phyloP scores from a whole-genome alignment of 1,139 yeast genomes.

The Spencermartinsiella ligniputridi region DNA sequence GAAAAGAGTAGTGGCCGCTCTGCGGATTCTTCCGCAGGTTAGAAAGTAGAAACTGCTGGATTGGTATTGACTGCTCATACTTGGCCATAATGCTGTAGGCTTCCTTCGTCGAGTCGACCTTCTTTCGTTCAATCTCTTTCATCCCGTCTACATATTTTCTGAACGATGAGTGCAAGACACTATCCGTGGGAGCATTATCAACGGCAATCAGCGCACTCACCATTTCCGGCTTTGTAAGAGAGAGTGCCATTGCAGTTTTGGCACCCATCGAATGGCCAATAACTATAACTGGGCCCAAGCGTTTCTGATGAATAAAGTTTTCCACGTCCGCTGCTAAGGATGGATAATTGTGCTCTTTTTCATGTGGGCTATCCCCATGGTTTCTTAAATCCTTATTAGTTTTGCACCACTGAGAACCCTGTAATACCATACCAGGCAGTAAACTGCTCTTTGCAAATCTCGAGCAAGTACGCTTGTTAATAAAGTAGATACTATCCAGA shows the following conservation, averaged over 20 bases:
- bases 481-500: no score
- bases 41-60: slow-evolving; percentile 78
- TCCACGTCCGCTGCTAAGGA: slow-evolving; percentile 84
- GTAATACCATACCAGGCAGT: slow-evolving; percentile 41
- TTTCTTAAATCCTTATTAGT: slow-evolving; percentile 64
- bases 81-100: slow-evolving; percentile 62
- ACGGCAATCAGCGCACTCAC: slow-evolving; percentile 68
- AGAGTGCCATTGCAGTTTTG: slow-evolving; percentile 84
- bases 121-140: slow-evolving; percentile 42
- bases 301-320: slow-evolving; percentile 50
- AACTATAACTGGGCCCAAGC: slow-evolving; percentile 52
- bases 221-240: slow-evolving; percentile 62
- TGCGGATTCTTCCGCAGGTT: slow-evolving; percentile 47
- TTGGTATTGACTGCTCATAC: slow-evolving; percentile 54
- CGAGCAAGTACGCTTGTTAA: slow-evolving; percentile 28
- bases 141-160: slow-evolving; percentile 63
- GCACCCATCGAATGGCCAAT: slow-evolving; percentile 99
- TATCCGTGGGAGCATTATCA: slow-evolving; percentile 83
- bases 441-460: slow-evolving; percentile 41
- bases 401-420: background rate
- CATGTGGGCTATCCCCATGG: slow-evolving; percentile 89
- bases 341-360: slow-evolving; percentile 65
- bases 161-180: slow-evolving; percentile 56
- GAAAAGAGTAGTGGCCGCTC: slow-evolving; percentile 34
- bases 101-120: slow-evolving; percentile 52